Percentiles rank a stretch among this genome's conserved stretches.
phyloP scores from a whole-genome alignment of 768 basidiomycete genomes.

The Clavaria fumosa region DNA sequence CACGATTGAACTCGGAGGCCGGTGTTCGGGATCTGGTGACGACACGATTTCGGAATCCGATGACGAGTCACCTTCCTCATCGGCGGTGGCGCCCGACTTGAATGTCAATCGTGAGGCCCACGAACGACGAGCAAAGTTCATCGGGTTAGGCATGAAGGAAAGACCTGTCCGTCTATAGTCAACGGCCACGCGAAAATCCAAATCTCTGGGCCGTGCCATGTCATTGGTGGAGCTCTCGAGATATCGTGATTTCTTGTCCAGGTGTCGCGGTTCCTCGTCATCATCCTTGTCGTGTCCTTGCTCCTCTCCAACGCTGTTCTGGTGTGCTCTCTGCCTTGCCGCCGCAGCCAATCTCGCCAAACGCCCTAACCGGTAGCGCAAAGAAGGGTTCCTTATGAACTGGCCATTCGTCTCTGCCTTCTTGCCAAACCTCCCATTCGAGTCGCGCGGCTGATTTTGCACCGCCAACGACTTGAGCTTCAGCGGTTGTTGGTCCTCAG shows the following conservation, averaged over 20 bases:
- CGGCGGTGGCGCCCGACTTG: too few relatives aligned
- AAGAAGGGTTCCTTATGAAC: constrained; percentile 21
- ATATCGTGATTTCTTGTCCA: constrained; percentile 12
- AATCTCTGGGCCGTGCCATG: too few relatives aligned
- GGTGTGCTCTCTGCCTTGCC: too few relatives aligned
- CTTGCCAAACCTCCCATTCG: constrained; percentile 54
- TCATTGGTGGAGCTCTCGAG: too few relatives aligned
- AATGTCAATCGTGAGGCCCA: constrained; percentile 31
- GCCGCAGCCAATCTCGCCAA: too few relatives aligned
- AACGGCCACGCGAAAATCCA: constrained; percentile 23
- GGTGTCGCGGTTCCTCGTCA: constrained; percentile 12
- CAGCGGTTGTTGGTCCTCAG: constrained; percentile 16
- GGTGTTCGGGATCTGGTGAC: too few relatives aligned
- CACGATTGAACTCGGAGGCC: too few relatives aligned
- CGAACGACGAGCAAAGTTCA: constrained; percentile 40
- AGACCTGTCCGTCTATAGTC: constrained; percentile 32
- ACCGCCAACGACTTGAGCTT: constrained; percentile 30
- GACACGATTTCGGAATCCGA: too few relatives aligned
- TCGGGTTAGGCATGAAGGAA: constrained; percentile 43
- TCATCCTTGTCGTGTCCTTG: constrained; percentile 26
- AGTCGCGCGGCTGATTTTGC: constrained; percentile 42
- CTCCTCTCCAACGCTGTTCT: constrained; percentile 27
- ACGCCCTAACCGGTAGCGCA: too few relatives aligned
- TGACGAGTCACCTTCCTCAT: too few relatives aligned
- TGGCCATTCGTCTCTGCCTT: constrained; percentile 38